A percentile compares a stretch with the other conserved stretches of the same genome.
Evolutionary conservation across 441 rosid species (phyloP).

Genomic region (Populus hybrid): DNA sequence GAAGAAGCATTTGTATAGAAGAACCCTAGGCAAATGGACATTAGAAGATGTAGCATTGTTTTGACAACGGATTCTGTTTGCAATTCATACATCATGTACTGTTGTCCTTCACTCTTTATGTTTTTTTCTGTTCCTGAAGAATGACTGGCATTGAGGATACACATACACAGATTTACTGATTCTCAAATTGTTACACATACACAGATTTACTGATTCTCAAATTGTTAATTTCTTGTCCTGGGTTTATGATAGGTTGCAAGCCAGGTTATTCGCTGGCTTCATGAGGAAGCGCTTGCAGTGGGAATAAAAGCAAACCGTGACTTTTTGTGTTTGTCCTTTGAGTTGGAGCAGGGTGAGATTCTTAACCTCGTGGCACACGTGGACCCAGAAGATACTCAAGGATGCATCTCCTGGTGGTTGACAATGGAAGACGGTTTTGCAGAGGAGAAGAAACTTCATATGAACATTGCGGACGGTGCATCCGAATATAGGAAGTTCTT

Average conservation of each 20-base stretch:
- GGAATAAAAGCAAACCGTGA: conserved; percentile 79
- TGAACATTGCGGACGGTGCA: conserved; percentile 35
- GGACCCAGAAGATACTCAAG: conserved; percentile 61
- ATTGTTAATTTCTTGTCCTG: conserved; percentile 7
- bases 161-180: neutral
- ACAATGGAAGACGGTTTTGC: conserved; percentile 76
- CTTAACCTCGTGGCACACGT: conserved; percentile 84
- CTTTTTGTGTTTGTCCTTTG: conserved; percentile 67
- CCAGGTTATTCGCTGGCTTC: conserved; percentile 90
- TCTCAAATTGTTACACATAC: neutral
- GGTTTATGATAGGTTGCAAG: conserved; percentile 62
- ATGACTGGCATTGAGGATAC: no score
- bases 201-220: neutral
- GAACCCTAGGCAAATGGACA: no score
- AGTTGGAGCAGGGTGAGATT: conserved; percentile 80
- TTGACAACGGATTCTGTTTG: no score
- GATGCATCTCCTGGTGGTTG: conserved; percentile 92
- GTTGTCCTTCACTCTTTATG: no score
- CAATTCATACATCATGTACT: no score
- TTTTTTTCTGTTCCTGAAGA: no score
- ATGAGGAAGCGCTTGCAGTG: conserved; percentile 77
- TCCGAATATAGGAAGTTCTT: conserved; percentile 61
- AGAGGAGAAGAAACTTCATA: conserved; percentile 48
- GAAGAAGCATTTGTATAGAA: no score
- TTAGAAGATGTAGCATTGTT: no score